Base-by-base conservation (phyloP, 1,284 basidiomycete genomes). In the Ceratobasidium sp. region DNA sequence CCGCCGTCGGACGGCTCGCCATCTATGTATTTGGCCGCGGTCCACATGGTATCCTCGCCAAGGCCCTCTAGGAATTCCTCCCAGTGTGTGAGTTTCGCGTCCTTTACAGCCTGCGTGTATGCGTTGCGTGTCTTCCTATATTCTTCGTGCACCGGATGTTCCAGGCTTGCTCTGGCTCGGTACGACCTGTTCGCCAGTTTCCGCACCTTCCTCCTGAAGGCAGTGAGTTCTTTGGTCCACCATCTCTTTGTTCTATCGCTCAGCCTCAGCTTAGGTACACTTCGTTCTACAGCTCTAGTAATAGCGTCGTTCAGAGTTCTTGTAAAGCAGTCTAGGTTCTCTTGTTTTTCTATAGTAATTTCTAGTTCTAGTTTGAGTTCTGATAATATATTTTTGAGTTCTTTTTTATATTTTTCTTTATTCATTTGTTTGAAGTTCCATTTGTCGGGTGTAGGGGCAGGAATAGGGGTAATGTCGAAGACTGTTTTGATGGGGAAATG, bases 21-120 rank as follows among this genome's bases (percentile, higher is more conserved):
- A 30, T 39, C 34, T 2, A 41, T 21, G 48, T 73, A 73, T 12
- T 57, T 55, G 6, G 52, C 30, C 8, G 72, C 74, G 9, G 34
- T 53, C 74, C 74, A 74, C 30, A 74, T 65, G 10, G 50, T 36
- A 23, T 58, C 52, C n/a, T n/a, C n/a, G n/a, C n/a, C n/a, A n/a
- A n/a, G n/a, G n/a, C n/a, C n/a, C n/a, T n/a, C n/a, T n/a, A n/a
- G 46, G 45, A 58, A 74, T 21, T 58, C 36, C 16, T 64, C 21
- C 73, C 71, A 74, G 36, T 74, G 72, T n/a, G 3, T 26, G 3
- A 18, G 48, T 55, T 73, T 74, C 26, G 39, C 50, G 5, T 34
- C 5, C 8, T 34, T 6, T 6, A 50, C 5, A 6, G 46, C 46
- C 16, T 50, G 46, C 5, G 46, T 6, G 46, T 50, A 50, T 6